These are phyloP conservation scores for Clonostachys sp. DNA, from an alignment of 2,329 filamentous ascomycete genomes.

Conservation along the genomic window DNA sequence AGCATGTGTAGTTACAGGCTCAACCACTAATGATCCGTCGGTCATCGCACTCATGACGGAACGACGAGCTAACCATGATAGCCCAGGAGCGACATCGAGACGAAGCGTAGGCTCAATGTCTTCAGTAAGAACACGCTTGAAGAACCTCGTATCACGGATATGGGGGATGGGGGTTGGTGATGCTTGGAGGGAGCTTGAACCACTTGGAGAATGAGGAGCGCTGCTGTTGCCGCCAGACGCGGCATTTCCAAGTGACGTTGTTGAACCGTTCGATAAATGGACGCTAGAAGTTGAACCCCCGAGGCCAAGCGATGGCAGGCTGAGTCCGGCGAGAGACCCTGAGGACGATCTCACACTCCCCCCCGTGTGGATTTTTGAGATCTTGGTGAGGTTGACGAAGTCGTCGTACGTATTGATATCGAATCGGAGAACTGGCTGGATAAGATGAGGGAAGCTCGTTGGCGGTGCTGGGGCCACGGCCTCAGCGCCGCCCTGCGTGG, in stretches of 20 bases:
- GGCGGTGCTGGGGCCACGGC: slow-evolving; percentile 50
- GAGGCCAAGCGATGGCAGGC: slow-evolving; percentile 34
- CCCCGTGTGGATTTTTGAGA: slow-evolving; percentile 54
- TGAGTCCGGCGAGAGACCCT: slow-evolving; percentile 55
- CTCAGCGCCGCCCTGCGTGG: slow-evolving; percentile 31
- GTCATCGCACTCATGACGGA: slow-evolving; percentile 79
- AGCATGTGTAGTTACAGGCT: slow-evolving; percentile 63
- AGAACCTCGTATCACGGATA: slow-evolving; percentile 89
- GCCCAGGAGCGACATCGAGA: slow-evolving; percentile 80
- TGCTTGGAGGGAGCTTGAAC: not conserved
- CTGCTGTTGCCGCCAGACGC: slow-evolving; percentile 40
- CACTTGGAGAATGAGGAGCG: slow-evolving; percentile 52
- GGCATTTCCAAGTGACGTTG: slow-evolving; percentile 49
- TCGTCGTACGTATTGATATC: slow-evolving; percentile 81
- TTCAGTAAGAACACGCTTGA: slow-evolving; percentile 82
- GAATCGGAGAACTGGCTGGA: slow-evolving; percentile 77
- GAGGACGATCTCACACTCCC: slow-evolving; percentile 60
- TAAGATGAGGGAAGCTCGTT: slow-evolving; percentile 73
- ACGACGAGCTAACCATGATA: slow-evolving; percentile 89
- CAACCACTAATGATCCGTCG: slow-evolving; percentile 82
- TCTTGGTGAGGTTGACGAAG: slow-evolving; percentile 71
- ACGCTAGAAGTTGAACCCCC: slow-evolving; percentile 40
- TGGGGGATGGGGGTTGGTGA: slow-evolving; percentile 14
- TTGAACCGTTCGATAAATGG: slow-evolving; percentile 54
- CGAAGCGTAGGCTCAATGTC: slow-evolving; percentile 93